phyloP scores from a whole-genome alignment of 139 green algal genomes.

The Yamagishiella unicocca region DNA sequence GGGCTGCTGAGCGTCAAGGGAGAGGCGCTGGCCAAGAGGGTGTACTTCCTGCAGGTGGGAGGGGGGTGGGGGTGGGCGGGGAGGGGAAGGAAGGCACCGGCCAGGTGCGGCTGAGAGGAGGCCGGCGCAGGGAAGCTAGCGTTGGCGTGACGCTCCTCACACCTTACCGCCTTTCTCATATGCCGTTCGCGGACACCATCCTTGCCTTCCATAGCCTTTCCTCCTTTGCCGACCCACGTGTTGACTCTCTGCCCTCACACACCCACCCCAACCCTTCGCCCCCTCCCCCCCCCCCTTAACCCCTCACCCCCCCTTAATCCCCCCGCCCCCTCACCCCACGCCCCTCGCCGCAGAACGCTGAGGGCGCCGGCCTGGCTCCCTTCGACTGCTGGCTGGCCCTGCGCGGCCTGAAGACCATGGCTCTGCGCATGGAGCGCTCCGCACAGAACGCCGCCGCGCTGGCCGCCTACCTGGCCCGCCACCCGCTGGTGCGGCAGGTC shows the following conservation, averaged over 20 bases:
- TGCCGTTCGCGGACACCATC: neutral
- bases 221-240: too few species aligned
- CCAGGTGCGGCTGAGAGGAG: neutral
- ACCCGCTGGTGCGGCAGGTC: constrained; percentile 88
- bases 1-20: constrained; percentile 91
- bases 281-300: too few species aligned
- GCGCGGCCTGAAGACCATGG: constrained; percentile 98
- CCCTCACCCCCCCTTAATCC: too few species aligned
- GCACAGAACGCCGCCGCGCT: constrained; percentile 78
- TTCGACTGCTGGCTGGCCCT: constrained; percentile 98
- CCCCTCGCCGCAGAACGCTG: constrained; percentile 82
- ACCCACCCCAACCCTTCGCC: too few species aligned
- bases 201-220: too few species aligned
- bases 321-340: neutral
- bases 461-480: constrained; percentile 83
- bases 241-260: too few species aligned
- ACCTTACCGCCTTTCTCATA: too few species aligned
- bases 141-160: too few species aligned
- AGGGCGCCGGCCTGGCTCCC: constrained; percentile 88
- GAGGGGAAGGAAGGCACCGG: neutral
- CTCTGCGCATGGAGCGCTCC: constrained; percentile 90
- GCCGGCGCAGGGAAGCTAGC: too few species aligned
- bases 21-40: constrained; percentile 78
- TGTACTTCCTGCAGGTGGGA: constrained; percentile 90
- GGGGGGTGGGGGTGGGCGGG: neutral